Base-by-base conservation (phyloP, 345 rosid genomes). In the Hibiscus mutabilis region DNA sequence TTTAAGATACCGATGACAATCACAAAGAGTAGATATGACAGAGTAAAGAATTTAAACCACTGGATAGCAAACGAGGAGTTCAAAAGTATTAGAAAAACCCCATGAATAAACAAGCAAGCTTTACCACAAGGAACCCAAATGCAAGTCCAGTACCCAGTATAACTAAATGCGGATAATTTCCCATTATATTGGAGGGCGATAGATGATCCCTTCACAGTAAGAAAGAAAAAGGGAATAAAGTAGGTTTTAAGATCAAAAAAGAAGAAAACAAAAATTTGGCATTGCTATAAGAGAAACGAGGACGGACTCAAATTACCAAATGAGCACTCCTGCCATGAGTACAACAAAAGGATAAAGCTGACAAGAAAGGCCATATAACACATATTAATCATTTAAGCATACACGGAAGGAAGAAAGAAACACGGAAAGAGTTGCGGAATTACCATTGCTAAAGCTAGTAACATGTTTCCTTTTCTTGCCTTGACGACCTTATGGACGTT, bases 71-170 rank as follows among this genome's bases (percentile, higher is more conserved):
- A 37, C 42, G 10, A 37, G 42, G 42, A 37, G 42, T 37, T 37
- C 42, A 7, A 37, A 37, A 37, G 42, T 7, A 8, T 63, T 19
- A 11, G 68, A 37, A 63, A 13, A 37, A n/a, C 19, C 49, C 14
- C 6, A 40, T 37, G 7, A 35, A 47, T 47, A 70, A 55, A 56
- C 56, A 70, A 60, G 66, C 15, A 47, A 73, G 22, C 5, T 87
- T 56, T 85, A 95, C 99, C 97, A 95, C 99, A 25, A 92, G 87
- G 79, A 95, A 95, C 58, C 99, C 99, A 81, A 92, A 95, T 44
- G 99, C 97, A 82, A 95, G 96, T 76, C 99, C 98, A 73, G 98
- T 95, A 80, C 98, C 99, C 53, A 89, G 66, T 18, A 95, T 77
- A 74, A 92, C 88, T 16, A 95, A 79, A 82, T 95, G 99, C 44